Base-by-base conservation (phyloP, 2,329 filamentous ascomycete genomes). In the Colletotrichum gigasporum region DNA sequence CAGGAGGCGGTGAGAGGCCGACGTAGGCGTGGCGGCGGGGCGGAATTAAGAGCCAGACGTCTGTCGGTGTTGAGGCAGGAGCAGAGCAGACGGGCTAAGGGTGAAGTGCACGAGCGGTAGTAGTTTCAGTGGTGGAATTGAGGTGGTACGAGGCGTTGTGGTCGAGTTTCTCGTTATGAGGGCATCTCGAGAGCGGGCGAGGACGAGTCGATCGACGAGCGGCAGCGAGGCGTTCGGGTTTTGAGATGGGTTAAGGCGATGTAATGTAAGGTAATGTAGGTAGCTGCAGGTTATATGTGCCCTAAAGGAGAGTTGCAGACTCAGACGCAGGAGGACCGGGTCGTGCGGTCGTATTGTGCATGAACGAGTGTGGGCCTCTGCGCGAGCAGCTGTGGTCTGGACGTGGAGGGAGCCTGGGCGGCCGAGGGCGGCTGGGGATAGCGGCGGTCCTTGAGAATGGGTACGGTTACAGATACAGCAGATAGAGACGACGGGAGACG, bases 351-450 rank as follows among this genome's bases (percentile, higher is more conserved):
- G 69, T 72, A 69, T 71, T 68, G 65, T 75, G 73, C 73, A 76
- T 75, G 72, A 72, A 75, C 73, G 72, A 73, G 67, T 66, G 71
- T 73, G 70, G 71, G 65, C 67, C 69, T 42, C 51, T 30, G 47
- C 41, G 26, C 60, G 55, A 53, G 41, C 22, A 52, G 45, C 28
- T 44, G 54, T 39, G 54, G 47, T 59, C 39, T 52, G 30, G 61
- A 32, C 61, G 39, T 64, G 32, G 55, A 64, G 16, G 32, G 55
- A 64, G 16, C 42, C 39, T 52, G 45, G 47, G 28, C 26, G 32
- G 39, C 32, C 35, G 54, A 39, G 45, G 51, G 41, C 50, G 24
- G 37, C 24, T 52, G 45, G 54, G 54, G 60, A 63, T 47, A 51
- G 55, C 51, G 44, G 44, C 53, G 47, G 16, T 39, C 47, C n/a